Percentiles rank a stretch among this genome's conserved stretches.
These are phyloP conservation scores for Coniochaeta ligniaria DNA, from an alignment of 2,329 filamentous ascomycete genomes.

Conservation along the genomic window DNA sequence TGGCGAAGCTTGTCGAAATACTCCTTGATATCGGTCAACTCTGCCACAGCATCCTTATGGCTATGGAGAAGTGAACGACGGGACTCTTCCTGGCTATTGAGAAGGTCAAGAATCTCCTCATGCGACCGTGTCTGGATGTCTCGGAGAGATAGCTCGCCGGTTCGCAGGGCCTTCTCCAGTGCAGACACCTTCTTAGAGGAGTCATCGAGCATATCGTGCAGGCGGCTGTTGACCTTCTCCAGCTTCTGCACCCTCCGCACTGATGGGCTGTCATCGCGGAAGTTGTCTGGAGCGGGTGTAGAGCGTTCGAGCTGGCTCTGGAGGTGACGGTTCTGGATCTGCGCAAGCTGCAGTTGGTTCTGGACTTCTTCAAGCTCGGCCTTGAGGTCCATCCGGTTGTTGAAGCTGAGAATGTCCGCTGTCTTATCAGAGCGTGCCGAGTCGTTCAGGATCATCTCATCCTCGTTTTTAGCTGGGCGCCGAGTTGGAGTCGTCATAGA, in stretches of 20 bases:
- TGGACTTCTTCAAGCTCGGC: constrained; percentile 87
- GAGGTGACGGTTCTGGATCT: constrained; percentile 93
- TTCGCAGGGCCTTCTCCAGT: constrained; percentile 78
- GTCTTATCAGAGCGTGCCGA: constrained; percentile 81
- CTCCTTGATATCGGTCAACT: constrained; percentile 79
- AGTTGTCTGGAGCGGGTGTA: constrained; percentile 53
- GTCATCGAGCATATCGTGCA: constrained; percentile 93
- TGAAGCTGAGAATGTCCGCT: constrained; percentile 74
- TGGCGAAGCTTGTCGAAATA: constrained; percentile 84
- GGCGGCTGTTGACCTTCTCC: constrained; percentile 81
- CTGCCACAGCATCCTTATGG: constrained; percentile 78
- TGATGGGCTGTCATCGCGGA: constrained; percentile 69
- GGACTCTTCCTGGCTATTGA: constrained; percentile 89
- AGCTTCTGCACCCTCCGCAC: constrained; percentile 79
- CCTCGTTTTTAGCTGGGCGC: constrained; percentile 50
- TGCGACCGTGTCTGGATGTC: constrained; percentile 92
- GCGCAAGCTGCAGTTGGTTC: constrained; percentile 85
- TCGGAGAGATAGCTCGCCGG: constrained; percentile 79
- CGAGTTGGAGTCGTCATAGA: constrained; percentile 74
- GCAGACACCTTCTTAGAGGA: constrained; percentile 87
- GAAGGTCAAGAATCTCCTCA: constrained; percentile 85
- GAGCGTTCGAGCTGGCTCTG: constrained; percentile 75
- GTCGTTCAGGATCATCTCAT: constrained; percentile 42
- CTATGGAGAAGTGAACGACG: constrained; percentile 73
- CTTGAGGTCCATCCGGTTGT: constrained; percentile 85